Evolutionary conservation across 2,329 filamentous ascomycete genomes (phyloP).

Genomic region (Fusarium sp.): DNA sequence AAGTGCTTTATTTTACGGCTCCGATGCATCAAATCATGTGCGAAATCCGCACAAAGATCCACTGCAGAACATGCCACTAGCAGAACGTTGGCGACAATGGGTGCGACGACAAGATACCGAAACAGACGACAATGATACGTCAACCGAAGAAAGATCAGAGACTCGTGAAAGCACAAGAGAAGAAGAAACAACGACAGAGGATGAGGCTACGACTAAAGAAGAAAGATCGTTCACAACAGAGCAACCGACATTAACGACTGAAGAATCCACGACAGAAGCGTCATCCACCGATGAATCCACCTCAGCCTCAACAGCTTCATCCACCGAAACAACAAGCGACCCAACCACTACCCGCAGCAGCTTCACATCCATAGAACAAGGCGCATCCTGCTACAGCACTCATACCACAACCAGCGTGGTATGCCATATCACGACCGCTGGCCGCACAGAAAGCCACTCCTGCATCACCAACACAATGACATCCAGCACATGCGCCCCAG

Average conservation of each 20-base stretch:
- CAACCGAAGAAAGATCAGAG: background rate
- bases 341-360: background rate
- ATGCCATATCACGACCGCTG: slow-evolving; percentile 17
- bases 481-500: slow-evolving; percentile 15
- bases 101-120: slow-evolving; percentile 15
- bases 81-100: slow-evolving; percentile 21
- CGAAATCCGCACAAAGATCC: background rate
- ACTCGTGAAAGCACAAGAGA: background rate
- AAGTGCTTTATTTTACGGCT: background rate
- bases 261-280: background rate
- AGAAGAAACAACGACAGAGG: background rate
- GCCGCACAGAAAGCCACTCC: slow-evolving; percentile 6
- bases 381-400: slow-evolving; percentile 26
- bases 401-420: slow-evolving; percentile 15
- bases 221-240: background rate
- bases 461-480: slow-evolving; percentile 22
- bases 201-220: background rate
- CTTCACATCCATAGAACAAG: background rate
- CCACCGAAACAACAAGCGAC: background rate
- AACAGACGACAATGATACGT: background rate
- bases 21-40: background rate
- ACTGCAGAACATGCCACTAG: background rate
- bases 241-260: background rate
- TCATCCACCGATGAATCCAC: slow-evolving; percentile 7
- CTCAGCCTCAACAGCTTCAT: background rate